Evolutionary conservation across 257 asterid species (phyloP), one percentile per base, ranked within the genome.

Genomic region (Solanum chaucha): DNA sequence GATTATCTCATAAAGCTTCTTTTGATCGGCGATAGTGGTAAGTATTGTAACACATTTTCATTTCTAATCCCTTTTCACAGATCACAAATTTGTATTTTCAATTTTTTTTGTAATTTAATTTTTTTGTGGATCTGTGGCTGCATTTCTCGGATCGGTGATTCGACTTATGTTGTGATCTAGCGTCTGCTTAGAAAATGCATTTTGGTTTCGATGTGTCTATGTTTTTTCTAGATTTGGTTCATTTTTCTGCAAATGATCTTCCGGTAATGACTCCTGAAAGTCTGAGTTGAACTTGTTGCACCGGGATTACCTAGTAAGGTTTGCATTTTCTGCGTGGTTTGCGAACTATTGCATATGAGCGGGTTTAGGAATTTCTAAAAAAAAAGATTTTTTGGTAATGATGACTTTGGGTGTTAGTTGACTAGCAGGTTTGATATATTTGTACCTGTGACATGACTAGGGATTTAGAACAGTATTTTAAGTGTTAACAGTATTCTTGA

Each of bases 1-100:
- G 90, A 88, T 85, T 88, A 88, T 83, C 90, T 88, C 83, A 88
- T 88, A 8, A 88, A 88, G 74, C 90, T 88, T 34, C 90, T 88
- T 36, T 77, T 85, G 75, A 88, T 85, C 84, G 90, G 90, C 55
- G 90, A 88, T 34, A 88, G 90, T 80, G 90, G 90, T 85, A 3
- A 24, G 83, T 67, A 38, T 24, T 46, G 9, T n/a, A 34, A 15
- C 28, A 35, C 24, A 4, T 67, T 85, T 38, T 36, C 5, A 3
- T 74, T 36, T 74, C 20, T 5, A 38, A 22, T 38, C 58, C 34
- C 13, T 75, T 75, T 38, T 75, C 11, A n/a, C 32, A 74, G 22
- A 74, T 74, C 12, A 32, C 15, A 10, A 3, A 2, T 75, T 74
- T 59, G 44, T 71, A 35, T 67, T 34, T 11, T 68, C 11, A 20